Evolutionary conservation across 2,329 filamentous ascomycete species (phyloP).

Genomic region (Niveomyces coronatus): DNA sequence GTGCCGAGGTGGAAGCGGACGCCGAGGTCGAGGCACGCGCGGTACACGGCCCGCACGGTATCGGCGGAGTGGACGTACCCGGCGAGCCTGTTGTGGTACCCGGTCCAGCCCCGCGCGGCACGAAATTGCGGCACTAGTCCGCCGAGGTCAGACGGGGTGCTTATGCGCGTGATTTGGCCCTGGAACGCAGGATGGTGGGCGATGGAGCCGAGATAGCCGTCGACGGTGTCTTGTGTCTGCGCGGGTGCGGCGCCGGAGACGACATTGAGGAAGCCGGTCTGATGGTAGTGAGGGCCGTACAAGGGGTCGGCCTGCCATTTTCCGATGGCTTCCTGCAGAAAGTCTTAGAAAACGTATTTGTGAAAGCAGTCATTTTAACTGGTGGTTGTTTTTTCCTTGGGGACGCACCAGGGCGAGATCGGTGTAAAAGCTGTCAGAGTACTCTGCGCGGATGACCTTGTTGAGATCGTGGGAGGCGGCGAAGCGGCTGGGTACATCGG

Average conservation of each 20-base stretch:
- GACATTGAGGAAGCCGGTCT: constrained; percentile 33
- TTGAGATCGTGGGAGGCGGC: constrained; percentile 51
- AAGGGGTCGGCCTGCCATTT: constrained; percentile 42
- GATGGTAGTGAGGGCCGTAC: constrained; percentile 40
- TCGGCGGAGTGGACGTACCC: constrained; percentile 48
- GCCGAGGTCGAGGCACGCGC: constrained; percentile 25
- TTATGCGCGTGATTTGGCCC: constrained; percentile 20
- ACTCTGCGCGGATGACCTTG: constrained; percentile 50
- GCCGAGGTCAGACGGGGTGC: constrained; percentile 33
- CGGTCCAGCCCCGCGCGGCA: constrained; percentile 39
- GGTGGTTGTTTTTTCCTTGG: no score
- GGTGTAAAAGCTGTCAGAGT: constrained; percentile 47
- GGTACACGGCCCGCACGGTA: constrained; percentile 36
- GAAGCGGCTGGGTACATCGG: constrained; percentile 28
- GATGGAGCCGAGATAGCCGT: constrained; percentile 29
- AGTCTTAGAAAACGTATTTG: not conserved
- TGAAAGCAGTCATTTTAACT: no score
- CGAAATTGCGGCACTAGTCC: no score
- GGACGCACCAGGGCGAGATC: constrained; percentile 37
- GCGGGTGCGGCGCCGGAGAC: constrained; percentile 35
- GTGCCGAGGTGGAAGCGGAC: constrained; percentile 27
- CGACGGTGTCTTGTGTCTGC: constrained; percentile 36
- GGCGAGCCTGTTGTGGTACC: constrained; percentile 47
- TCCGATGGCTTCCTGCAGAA: constrained; percentile 32
- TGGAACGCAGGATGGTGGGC: constrained; percentile 27